Evolutionary conservation across 352 stramenopile genomes (phyloP), one percentile per base, ranked within the genome.

Genomic region (Peronospora belbahrii): DNA sequence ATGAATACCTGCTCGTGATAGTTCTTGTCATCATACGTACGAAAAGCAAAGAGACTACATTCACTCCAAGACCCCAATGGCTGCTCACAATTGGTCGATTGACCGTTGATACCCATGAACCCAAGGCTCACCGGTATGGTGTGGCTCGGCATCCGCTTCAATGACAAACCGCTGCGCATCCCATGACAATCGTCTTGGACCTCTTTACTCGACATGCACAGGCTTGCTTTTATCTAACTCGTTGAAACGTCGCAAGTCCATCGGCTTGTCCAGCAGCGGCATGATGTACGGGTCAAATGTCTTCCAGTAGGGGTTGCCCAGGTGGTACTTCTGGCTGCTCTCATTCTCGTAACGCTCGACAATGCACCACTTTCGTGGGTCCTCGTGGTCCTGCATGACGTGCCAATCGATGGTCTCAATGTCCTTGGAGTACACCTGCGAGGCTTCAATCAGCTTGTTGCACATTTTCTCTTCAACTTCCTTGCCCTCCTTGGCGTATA

Each of bases 381-480:
- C 58, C 23, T 51, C 11, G 39, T 63, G 52, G 46, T 67, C 53
- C 19, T 66, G 58, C 58, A 67, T 63, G 20, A 64, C 53, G 44
- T 63, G 35, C 59, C 59, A 67, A 23, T 30, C 42, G 23, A 67
- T 9, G 43, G 41, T 53, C 53, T 64, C 59, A 13, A 43, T 49
- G 32, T 67, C 59, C 48, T 67, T 67, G 22, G 45, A 51, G 48
- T 67, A 67, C 42, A 56, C 44, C 31, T 67, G 59, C 34, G 59
- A 67, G 20, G 59, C 59, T 28, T 67, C 59, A 38, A 59, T 67
- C 9, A 67, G 44, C 35, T 67, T 67, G 59, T 56, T 63, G 48
- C 53, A 53, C 23, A 67, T 15, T 44, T 67, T 63, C 36, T 67
- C 59, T 51, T 67, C 59, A 35, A 64, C 59, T 17, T 67, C 58